Evolutionary conservation across 495 filamentous ascomycete species (phyloP), one percentile per base, ranked within the genome.

Genomic region (Cairneyella variabilis): DNA sequence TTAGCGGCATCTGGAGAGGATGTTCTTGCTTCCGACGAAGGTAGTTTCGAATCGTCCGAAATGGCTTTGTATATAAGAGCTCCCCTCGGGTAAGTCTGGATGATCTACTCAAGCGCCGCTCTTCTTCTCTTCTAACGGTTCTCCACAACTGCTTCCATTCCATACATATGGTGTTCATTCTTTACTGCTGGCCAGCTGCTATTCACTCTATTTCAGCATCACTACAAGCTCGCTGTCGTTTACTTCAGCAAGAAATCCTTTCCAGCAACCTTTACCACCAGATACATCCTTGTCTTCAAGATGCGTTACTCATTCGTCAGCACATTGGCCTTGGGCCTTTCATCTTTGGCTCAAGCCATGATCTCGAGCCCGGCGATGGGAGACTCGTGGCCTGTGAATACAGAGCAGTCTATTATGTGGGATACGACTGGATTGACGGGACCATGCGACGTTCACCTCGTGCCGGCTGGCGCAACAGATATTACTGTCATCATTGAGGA

Each of bases 101-200:
- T 6, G 23, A 14, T 18, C 38, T 40, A 14, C 8, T 44, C 21
- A 23, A 44, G 18, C 41, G 14, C 37, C 17, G 11, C 27, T 18
- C 40, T 44, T 45, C 38, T 50, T 39, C 32, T 38, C 50, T 50
- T 39, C 32, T 50, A n/a, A 17, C 8, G 16, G 14, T 25, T 34
- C 27, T 22, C n/a, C n/a, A n/a, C n/a, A n/a, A n/a, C n/a, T 45
- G 12, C 18, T 53, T 20, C 23, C 9, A 7, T 42, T 32, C 48
- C 18, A 22, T 41, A 41, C 36, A 28, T 21, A 23, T 28, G 40
- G 50, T 53, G 34, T 53, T 53, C 50, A 37, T 53, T 53, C 50
- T 44, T 53, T 53, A 23, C 50, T 53, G 50, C 50, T 53, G 50
- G 50, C 50, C 50, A 53, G 50, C 40, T 18, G 21, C 23, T 52